Evolutionary conservation across 805 yeast species (phyloP).

Genomic region (Cyberlindnera americana): DNA sequence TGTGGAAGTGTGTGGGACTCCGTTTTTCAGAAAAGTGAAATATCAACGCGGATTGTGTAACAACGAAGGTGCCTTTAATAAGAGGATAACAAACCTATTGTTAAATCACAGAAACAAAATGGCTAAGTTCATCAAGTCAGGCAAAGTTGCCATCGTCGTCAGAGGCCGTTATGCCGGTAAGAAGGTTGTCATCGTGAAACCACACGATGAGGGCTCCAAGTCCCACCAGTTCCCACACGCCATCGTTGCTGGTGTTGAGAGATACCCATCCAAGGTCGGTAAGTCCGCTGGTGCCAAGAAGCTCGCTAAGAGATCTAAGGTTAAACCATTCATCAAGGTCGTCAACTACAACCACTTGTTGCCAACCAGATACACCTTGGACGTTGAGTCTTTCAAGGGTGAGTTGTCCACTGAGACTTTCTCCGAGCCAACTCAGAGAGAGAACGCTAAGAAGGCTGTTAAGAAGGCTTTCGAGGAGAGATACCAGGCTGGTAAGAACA

Average conservation of each 20-base stretch:
- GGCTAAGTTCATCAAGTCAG: slow-evolving; percentile 99
- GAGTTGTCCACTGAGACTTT: slow-evolving; percentile 89
- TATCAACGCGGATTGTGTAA: slow-evolving; percentile 12
- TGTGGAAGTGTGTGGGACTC: slow-evolving; percentile 14
- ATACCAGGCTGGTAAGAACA: slow-evolving; percentile 99
- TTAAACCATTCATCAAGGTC: slow-evolving; percentile 98
- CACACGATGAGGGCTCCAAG: slow-evolving; percentile 98
- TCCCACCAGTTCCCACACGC: slow-evolving; percentile 99
- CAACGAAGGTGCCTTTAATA: background rate
- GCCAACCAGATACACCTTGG: slow-evolving; percentile 99
- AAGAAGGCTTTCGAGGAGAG: slow-evolving; percentile 99
- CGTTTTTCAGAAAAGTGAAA: slow-evolving; percentile 27
- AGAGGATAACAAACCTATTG: slow-evolving; percentile 13
- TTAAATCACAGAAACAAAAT: slow-evolving; percentile 37
- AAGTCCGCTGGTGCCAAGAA: slow-evolving; percentile 93
- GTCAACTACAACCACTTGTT: slow-evolving; percentile 99
- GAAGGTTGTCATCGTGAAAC: slow-evolving; percentile 97
- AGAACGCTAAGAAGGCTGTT: slow-evolving; percentile 97
- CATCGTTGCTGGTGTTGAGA: slow-evolving; percentile 98
- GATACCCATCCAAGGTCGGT: slow-evolving; percentile 95
- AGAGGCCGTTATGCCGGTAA: slow-evolving; percentile 98
- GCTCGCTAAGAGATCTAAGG: slow-evolving; percentile 93
- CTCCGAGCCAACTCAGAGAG: slow-evolving; percentile 95
- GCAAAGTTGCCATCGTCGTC: slow-evolving; percentile 73
- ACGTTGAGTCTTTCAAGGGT: slow-evolving; percentile 90